Evolutionary conservation across 371 early-diverging fungal genomes (phyloP).

Genomic region (Blyttiomyces sp.): DNA sequence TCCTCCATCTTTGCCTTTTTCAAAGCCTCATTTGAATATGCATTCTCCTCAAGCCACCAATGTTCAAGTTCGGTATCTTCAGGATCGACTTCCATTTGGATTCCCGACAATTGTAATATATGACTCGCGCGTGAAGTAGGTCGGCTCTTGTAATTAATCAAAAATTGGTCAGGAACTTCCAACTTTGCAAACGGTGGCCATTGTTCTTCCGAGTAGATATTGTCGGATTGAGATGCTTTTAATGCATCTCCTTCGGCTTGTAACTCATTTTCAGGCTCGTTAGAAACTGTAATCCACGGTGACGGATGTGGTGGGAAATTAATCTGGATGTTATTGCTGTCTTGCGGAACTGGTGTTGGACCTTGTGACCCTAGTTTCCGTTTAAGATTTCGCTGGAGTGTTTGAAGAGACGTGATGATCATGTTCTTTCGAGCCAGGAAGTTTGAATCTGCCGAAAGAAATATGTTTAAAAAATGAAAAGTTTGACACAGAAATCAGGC

Average conservation of each 20-base stretch:
- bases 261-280: neutral
- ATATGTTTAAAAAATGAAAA: too few species aligned
- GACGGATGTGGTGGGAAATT: neutral
- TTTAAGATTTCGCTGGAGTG: neutral
- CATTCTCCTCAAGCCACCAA: constrained; percentile 21
- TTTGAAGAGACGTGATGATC: too few species aligned
- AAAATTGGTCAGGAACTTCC: neutral
- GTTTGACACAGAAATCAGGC: too few species aligned
- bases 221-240: neutral
- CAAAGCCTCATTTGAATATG: neutral
- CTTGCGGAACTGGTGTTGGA: too few species aligned
- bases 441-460: too few species aligned
- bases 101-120: neutral
- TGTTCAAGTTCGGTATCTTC: constrained; percentile 4
- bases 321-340: too few species aligned
- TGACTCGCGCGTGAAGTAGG: neutral
- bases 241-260: neutral
- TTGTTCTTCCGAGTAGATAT: neutral
- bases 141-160: neutral
- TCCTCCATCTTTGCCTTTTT: too few species aligned
- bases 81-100: neutral
- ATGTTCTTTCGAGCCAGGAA: too few species aligned
- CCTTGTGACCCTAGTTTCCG: neutral
- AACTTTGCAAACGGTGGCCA: neutral
- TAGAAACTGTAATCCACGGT: neutral